Base-by-base conservation (phyloP, 2,329 filamentous ascomycete species). In the Apiospora aurea region DNA sequence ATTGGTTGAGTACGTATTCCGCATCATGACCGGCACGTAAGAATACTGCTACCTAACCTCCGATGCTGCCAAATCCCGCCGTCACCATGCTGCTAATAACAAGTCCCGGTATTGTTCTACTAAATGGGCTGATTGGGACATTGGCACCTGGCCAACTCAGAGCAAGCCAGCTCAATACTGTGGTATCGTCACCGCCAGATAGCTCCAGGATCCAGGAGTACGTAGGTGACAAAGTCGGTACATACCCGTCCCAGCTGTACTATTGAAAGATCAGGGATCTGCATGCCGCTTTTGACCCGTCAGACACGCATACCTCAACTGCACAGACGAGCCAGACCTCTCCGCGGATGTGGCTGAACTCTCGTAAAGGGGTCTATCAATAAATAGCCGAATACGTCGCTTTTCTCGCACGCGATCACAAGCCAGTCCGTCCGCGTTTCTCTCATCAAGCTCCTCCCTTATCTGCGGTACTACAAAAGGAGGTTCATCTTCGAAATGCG, bases 111-210 rank as follows among this genome's bases (percentile, higher is more conserved):
- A 64, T 41, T 61, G 29, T 61, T 41, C 57, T 41, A 13, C 34
- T 24, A 41, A 41, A 64, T 38, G 57, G 57, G 29, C 57, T 64
- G 57, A 41, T 41, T 64, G 57, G 29, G 41, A 64, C 57, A 41
- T 41, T 64, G 57, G 29, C n/a, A 64, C 57, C 57, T 64, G 57
- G 57, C 57, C 57, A 64, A 64, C 57, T 64, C 57, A 64, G 57
- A 64, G 34, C 34, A 41, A 21, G 57, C 57, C 57, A 64, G n/a
- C 57, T 64, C 57, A 64, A 64, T 61, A 41, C 41, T 64, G 57
- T 64, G 57, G 57, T 41, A 64, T 64, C 57, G 57, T 64, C 57
- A 64, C 57, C 57, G 57, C 57, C 57, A 64, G 57, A 64, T 64
- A 64, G 34, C 10, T 38, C 44, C 8, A 43, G 53, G 26, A 57